phyloP scores from a whole-genome alignment of 352 stramenopile species.

The Pythium monospermum region DNA sequence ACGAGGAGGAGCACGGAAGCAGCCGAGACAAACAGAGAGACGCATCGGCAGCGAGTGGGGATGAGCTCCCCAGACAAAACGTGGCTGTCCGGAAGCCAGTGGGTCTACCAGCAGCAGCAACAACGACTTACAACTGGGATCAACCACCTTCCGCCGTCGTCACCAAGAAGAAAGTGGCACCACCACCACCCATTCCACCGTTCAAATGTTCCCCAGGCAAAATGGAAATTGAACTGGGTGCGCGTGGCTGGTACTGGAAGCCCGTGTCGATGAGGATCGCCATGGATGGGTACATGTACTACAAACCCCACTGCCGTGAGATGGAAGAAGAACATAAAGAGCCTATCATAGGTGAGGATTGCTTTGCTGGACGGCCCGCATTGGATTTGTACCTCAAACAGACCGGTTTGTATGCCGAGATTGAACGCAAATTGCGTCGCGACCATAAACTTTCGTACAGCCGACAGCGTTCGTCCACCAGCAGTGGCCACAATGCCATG shows the following conservation, averaged over 20 bases:
- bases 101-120: no score
- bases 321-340: conserved; percentile 23
- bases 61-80: no score
- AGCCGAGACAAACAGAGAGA: conserved; percentile 4
- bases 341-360: conserved; percentile 36
- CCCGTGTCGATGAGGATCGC: conserved; percentile 12
- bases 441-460: conserved; percentile 44
- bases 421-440: conserved; percentile 32
- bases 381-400: conserved; percentile 41
- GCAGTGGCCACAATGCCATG: no score
- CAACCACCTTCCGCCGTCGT: not conserved
- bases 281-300: conserved; percentile 47
- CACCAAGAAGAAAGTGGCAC: not conserved
- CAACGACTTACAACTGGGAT: not conserved
- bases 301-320: conserved; percentile 38
- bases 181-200: conserved; percentile 27
- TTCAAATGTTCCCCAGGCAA: conserved; percentile 65
- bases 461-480: no score
- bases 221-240: conserved; percentile 46
- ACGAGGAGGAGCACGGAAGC: conserved; percentile 6
- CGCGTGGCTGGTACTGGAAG: conserved; percentile 68
- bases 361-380: conserved; percentile 35
- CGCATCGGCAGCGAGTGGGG: no score
- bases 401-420: conserved; percentile 35
- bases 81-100: no score